phyloP scores from a whole-genome alignment of 2,329 filamentous ascomycete species.

The Colletotrichum sp. region DNA sequence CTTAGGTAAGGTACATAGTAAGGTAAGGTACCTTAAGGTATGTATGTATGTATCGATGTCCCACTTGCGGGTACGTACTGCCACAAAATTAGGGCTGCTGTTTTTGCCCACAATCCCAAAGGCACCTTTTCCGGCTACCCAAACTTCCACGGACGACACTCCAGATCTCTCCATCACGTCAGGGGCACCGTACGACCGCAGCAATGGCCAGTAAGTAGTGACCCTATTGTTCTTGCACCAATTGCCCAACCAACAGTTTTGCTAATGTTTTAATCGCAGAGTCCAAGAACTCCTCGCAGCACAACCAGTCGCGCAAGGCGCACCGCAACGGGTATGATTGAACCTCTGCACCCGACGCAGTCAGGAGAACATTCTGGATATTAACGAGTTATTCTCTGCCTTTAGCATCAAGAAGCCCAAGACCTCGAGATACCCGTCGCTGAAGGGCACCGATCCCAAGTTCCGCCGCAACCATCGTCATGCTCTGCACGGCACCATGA shows the following conservation, averaged over 20 bases:
- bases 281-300: constrained; percentile 99
- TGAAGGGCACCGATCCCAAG: constrained; percentile 99
- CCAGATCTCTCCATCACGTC: constrained; percentile 11
- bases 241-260: neutral
- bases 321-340: constrained; percentile 94
- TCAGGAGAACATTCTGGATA: neutral
- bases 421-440: constrained; percentile 97
- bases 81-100: constrained; percentile 24
- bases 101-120: constrained; percentile 21
- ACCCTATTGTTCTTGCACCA: neutral
- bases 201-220: constrained; percentile 45
- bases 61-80: neutral
- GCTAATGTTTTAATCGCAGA: constrained; percentile 57
- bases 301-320: constrained; percentile 98
- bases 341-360: neutral
- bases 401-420: constrained; percentile 99
- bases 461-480: constrained; percentile 99
- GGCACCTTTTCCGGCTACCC: constrained; percentile 1
- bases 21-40: too few species aligned
- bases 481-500: constrained; percentile 98
- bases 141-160: neutral
- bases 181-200: constrained; percentile 29
- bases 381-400: neutral
- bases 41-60: neutral
- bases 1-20: too few species aligned